Evolutionary conservation across 2,329 filamentous ascomycete species (phyloP), one percentile per base, ranked within the genome.

Genomic region (Colletotrichum aenigma): DNA sequence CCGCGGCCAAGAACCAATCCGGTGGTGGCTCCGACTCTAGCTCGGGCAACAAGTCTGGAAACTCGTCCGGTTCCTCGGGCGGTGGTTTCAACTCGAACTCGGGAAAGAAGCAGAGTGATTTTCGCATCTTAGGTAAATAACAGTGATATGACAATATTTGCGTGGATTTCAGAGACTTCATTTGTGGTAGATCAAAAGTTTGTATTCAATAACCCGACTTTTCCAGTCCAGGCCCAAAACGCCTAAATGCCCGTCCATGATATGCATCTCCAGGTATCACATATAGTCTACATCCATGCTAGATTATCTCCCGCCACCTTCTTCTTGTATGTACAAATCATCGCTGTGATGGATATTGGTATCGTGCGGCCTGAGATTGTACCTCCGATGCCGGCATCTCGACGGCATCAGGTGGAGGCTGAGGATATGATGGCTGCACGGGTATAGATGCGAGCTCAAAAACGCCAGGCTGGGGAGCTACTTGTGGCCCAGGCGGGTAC

Each of bases 371-470:
- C 7, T 26, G 24, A 13, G 58, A 65, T 8, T 69, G 56, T 18
- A 74, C 71, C 32, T 76, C 70, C 4, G 70, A 60, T 26, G 76
- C 77, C 21, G 77, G 75, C 76, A 78, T 78, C 73, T 78, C 77
- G 6, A 76, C 75, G 5, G 58, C 77, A 16, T 70, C 15, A 1
- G 61, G 64, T 26, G 71, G 68, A 21, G 61, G 64, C 13, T 69
- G 65, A 12, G 66, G 26, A 7, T 55, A 66, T 12, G 56, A 38
- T 8, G 62, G 9, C 15, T 71, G 75, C 2, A 65, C 72, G 16
- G 70, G 71, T 21, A 75, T 65, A 7, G 77, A 78, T 9, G 77
- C 73, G 15, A 78, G 67, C 75, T 78, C 77, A 9, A 77, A 78
- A 3, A 78, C 77, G 7, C 70, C 71, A 4, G 70, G 24, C 32